phyloP scores from a whole-genome alignment of 2,329 filamentous ascomycete genomes.

The Talaromyces amestolkiae region DNA sequence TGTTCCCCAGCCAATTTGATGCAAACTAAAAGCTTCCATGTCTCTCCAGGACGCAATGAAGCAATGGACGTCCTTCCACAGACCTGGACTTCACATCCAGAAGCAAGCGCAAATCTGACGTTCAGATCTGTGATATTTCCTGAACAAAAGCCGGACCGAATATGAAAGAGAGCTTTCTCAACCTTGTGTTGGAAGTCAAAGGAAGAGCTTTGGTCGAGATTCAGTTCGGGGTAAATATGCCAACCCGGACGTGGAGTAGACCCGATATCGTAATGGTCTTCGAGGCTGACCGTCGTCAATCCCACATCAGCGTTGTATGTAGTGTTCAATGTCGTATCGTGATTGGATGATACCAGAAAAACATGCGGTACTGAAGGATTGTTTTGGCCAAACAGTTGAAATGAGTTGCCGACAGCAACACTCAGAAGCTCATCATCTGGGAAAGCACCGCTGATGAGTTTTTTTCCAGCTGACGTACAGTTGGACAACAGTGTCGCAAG shows the following conservation, averaged over 20 bases:
- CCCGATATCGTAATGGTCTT: constrained; percentile 5
- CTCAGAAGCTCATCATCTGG: constrained; percentile 9
- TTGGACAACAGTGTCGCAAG: constrained; percentile 6
- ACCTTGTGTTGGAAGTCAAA: neutral
- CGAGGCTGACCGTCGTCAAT: constrained; percentile 12
- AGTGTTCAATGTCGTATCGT: neutral
- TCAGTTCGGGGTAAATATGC: constrained; percentile 11
- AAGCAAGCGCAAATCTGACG: constrained; percentile 6
- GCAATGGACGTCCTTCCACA: constrained; percentile 7
- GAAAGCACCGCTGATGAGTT: constrained; percentile 10
- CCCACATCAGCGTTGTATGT: constrained; percentile 3
- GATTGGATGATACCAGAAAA: constrained; percentile 14
- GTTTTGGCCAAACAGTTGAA: neutral
- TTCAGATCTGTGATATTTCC: constrained; percentile 7
- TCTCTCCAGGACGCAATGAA: constrained; percentile 14
- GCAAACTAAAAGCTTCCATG: constrained; percentile 8
- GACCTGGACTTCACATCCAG: neutral
- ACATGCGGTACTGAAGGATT: constrained; percentile 5
- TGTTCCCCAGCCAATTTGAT: neutral
- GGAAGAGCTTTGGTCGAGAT: neutral
- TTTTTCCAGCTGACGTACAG: constrained; percentile 6
- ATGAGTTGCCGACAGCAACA: constrained; percentile 3
- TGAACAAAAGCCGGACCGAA: constrained; percentile 10
- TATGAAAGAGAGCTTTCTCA: constrained; percentile 6
- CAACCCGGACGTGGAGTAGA: constrained; percentile 10